A percentile compares a stretch with the other conserved stretches of the same genome.
phyloP scores from a whole-genome alignment of 2,329 filamentous ascomycete species.

The Metarhizium robertsii region DNA sequence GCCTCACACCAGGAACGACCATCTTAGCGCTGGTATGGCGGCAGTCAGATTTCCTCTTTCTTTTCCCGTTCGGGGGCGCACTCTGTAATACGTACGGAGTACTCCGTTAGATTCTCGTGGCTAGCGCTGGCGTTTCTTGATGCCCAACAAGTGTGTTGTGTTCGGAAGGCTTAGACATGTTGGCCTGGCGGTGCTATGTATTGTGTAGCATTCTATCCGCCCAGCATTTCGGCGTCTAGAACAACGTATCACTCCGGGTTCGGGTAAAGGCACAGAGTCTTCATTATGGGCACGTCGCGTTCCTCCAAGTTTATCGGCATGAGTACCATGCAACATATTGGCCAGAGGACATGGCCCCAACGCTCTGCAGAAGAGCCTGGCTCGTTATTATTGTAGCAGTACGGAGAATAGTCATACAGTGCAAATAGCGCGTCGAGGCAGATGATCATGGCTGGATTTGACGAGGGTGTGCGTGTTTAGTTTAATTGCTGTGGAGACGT shows the following conservation, averaged over 20 bases:
- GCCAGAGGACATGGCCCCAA: too few species aligned
- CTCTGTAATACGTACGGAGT: neutral
- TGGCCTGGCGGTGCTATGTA: neutral
- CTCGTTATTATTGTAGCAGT: too few species aligned
- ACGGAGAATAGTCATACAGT: neutral
- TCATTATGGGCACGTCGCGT: too few species aligned
- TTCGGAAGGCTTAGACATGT: neutral
- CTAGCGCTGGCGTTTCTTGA: too few species aligned
- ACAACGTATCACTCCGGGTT: neutral
- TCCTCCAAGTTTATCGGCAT: too few species aligned
- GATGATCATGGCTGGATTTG: neutral
- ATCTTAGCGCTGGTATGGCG: neutral
- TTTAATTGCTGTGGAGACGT: constrained; percentile 10
- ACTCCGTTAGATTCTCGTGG: neutral
- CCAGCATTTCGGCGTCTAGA: neutral
- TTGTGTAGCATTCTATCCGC: neutral
- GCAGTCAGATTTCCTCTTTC: too few species aligned
- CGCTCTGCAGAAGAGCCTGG: too few species aligned
- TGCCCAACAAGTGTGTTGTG: too few species aligned
- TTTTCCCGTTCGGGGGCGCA: too few species aligned
- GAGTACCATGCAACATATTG: too few species aligned
- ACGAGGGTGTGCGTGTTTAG: constrained; percentile 1
- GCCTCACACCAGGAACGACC: neutral
- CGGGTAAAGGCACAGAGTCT: too few species aligned
- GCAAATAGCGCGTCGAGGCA: neutral